phyloP scores from a whole-genome alignment of 768 basidiomycete genomes.

The Russula sp. region DNA sequence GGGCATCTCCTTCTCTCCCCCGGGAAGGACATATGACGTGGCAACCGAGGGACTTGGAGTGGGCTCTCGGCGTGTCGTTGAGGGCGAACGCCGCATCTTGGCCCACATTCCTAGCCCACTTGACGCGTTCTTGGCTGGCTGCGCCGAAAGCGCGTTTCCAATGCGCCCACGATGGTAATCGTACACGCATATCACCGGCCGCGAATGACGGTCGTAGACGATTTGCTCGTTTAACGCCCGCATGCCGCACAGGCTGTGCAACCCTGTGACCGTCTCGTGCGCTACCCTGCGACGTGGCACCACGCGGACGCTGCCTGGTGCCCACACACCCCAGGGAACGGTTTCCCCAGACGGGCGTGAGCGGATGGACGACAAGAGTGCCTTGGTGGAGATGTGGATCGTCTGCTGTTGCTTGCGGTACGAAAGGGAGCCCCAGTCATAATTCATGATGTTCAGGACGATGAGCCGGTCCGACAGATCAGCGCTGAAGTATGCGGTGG shows the following conservation, averaged over 20 bases:
- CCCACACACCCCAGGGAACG: background rate
- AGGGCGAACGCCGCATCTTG: background rate
- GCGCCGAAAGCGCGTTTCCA: background rate
- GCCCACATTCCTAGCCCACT: background rate
- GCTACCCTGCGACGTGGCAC: background rate
- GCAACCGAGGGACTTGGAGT: background rate
- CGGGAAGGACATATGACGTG: background rate
- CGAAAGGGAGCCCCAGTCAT: background rate
- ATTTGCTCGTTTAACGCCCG: background rate
- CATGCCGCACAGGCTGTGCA: conserved; percentile 6
- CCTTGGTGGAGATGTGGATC: background rate
- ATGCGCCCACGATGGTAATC: conserved; percentile 5
- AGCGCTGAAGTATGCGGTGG: background rate
- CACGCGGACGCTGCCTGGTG: background rate
- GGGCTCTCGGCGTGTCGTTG: background rate
- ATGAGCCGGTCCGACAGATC: background rate
- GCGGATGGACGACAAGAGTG: conserved; percentile 1
- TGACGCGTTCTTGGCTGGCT: background rate
- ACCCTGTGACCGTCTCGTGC: background rate
- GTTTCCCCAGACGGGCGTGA: background rate
- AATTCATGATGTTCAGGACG: background rate
- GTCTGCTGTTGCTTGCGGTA: background rate
- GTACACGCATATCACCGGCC: conserved; percentile 1
- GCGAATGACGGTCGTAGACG: background rate
- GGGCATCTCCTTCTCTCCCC: background rate